Conservation (phyloP, 2,329 filamentous ascomycete species). For the Tympanopsis confertula region DNA sequence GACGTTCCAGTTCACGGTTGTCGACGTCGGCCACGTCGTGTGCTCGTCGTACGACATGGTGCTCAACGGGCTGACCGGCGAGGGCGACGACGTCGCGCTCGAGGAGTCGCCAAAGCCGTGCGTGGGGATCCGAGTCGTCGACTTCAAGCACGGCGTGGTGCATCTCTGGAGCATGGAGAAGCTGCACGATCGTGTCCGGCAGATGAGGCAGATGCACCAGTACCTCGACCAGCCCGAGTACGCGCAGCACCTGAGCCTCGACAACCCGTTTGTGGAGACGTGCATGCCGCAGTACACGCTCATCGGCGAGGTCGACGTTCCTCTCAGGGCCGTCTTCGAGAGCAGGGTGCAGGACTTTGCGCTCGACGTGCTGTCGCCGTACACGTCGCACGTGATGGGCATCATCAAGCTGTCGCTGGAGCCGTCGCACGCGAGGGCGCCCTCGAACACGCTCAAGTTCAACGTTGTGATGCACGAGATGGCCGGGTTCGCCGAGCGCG, state of each 20-base stretch:
- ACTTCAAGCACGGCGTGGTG: conserved; percentile 76
- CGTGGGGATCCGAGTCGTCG: conserved; percentile 77
- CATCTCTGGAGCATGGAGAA: conserved; percentile 94
- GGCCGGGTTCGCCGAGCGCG: conserved; percentile 84
- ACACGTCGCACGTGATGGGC: conserved; percentile 81
- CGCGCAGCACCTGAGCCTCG: conserved; percentile 78
- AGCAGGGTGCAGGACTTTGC: conserved; percentile 88
- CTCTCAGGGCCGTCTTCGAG: conserved; percentile 84
- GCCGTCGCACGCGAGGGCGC: conserved; percentile 83
- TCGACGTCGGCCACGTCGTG: conserved; percentile 76
- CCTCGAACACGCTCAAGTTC: conserved; percentile 87
- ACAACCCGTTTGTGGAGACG: conserved; percentile 83
- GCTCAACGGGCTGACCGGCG: conserved; percentile 75
- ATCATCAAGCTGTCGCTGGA: conserved; percentile 85
- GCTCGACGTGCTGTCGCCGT: conserved; percentile 81
- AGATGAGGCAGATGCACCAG: conserved; percentile 95
- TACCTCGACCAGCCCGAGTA: conserved; percentile 94
- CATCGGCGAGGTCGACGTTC: conserved; percentile 85
- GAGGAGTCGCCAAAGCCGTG: conserved; percentile 80
- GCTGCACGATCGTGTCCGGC: conserved; percentile 70
- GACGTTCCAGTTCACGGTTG: conserved; percentile 86
- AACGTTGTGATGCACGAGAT: conserved; percentile 98
- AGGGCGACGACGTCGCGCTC: conserved; percentile 72
- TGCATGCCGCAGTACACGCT: conserved; percentile 89
- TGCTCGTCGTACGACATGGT: conserved; percentile 96